Evolutionary conservation across 345 rosid species (phyloP).

Genomic region (Linum trigynum): DNA sequence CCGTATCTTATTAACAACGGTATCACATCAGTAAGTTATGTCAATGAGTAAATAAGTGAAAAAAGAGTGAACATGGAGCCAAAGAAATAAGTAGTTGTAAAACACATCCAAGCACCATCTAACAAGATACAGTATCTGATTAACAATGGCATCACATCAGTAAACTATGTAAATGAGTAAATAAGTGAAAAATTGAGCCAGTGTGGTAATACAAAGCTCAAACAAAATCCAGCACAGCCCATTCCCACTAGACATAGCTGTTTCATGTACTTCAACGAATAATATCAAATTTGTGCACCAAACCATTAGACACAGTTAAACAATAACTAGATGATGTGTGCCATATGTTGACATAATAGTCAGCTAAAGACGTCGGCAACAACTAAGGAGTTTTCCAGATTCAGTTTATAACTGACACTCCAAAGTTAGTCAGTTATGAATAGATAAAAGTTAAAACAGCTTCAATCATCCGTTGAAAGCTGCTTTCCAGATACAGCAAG

Average conservation of each 20-base stretch:
- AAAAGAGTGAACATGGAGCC: too few species aligned
- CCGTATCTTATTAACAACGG: not conserved
- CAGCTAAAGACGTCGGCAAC: not conserved
- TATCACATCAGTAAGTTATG: not conserved
- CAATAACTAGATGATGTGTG: not conserved
- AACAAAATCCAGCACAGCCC: not conserved
- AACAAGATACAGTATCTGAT: not conserved
- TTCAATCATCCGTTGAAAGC: not conserved
- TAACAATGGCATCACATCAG: not conserved
- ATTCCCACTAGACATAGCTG: not conserved
- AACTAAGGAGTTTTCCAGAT: not conserved
- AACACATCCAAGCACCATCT: not conserved
- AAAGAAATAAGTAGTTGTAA: constrained; percentile 10
- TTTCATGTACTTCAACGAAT: too few species aligned
- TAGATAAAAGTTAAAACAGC: too few species aligned
- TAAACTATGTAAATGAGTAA: constrained; percentile 1
- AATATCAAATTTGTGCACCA: not conserved
- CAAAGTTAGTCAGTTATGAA: too few species aligned
- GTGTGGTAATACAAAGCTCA: not conserved
- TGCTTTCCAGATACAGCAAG: not conserved
- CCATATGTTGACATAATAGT: not conserved
- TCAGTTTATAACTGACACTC: not conserved
- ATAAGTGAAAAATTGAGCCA: not conserved
- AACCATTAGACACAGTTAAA: not conserved
- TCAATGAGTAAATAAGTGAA: not conserved